Base-by-base conservation (phyloP, 208 protist species). In the Leishmania amazonensis region DNA sequence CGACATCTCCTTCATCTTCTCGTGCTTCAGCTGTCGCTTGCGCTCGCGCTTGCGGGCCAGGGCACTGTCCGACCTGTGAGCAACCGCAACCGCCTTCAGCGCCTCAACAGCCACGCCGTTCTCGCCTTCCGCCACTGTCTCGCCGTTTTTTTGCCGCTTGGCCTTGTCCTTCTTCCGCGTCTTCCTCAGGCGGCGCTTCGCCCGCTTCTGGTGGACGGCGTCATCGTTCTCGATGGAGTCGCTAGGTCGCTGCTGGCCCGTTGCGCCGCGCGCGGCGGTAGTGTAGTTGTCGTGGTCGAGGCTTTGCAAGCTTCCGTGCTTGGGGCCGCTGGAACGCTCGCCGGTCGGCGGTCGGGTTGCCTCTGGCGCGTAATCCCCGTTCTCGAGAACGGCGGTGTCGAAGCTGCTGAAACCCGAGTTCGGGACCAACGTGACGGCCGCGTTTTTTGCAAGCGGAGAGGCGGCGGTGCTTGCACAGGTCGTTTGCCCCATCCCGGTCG, bases 181-280 rank as follows among this genome's bases (percentile, higher is more conserved):
- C 84, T 80, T 81, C 84, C 85, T 87, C 31, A 86, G 74, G 8
- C 81, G 83, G 15, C 87, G 84, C 79, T 85, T 85, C 19, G 87
- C 87, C 19, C 76, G 40, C 47, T 72, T 83, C n/a, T 76, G 81
- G 40, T 86, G 54, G n/a, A 62, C 78, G 24, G 81, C 81, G n/a
- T 86, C 81, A 31, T 75, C 85, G 19, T 81, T 65, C 54, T 81
- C 77, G 11, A 53, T 53, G 51, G 75, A 78, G 72, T 84, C 81
- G 75, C 84, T 68, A 21, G 45, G 67, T 35, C 64, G 71, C 53
- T 71, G 84, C 15, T 57, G 80, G 57, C 62, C 80, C 31, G 80
- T 78, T 38, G 78, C 76, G 2, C 76, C 49, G 17, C 77, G 71
- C 38, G 80, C 75, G 11, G 80, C 76, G 15, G 80, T 83, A 60